Percentiles rank a stretch among this genome's conserved stretches.
These are phyloP conservation scores for Cercis canadensis DNA, from an alignment of 306 rosid species.

Conservation along the genomic window DNA sequence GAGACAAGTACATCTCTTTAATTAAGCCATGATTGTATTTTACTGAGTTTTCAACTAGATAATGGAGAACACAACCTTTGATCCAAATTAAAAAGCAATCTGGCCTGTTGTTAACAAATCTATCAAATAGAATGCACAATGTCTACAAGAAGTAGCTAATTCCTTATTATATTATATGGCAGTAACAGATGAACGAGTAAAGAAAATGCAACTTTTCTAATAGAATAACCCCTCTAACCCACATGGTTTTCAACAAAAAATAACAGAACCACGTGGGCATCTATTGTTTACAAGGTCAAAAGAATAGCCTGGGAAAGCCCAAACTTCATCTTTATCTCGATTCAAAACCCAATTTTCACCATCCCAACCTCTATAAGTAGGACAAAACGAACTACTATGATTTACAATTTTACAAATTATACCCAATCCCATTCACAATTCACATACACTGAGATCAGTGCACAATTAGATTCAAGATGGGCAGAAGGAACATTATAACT, in stretches of 20 bases:
- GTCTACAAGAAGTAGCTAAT: slow-evolving; percentile 36
- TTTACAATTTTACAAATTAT: slow-evolving; percentile 90
- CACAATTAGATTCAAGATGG: slow-evolving; percentile 42
- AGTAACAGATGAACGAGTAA: slow-evolving; percentile 37
- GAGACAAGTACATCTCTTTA: too few relatives aligned
- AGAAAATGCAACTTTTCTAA: slow-evolving; percentile 42
- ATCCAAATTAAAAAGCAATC: background rate
- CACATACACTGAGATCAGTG: slow-evolving; percentile 47
- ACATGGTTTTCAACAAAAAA: slow-evolving; percentile 77
- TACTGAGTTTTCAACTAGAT: too few relatives aligned
- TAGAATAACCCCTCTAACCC: slow-evolving; percentile 56
- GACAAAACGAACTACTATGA: slow-evolving; percentile 64
- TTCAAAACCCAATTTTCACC: slow-evolving; percentile 56
- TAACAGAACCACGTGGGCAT: slow-evolving; percentile 79
- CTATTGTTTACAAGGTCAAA: slow-evolving; percentile 62
- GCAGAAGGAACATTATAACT: slow-evolving; percentile 39
- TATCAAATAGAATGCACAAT: too few relatives aligned
- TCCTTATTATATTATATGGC: slow-evolving; percentile 34
- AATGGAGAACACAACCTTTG: too few relatives aligned
- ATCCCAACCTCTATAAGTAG: slow-evolving; percentile 58
- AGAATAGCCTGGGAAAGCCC: slow-evolving; percentile 67
- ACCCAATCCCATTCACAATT: slow-evolving; percentile 52
- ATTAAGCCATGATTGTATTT: too few relatives aligned
- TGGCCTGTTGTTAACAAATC: too few relatives aligned
- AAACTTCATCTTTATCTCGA: slow-evolving; percentile 43